Percentiles rank a stretch among this genome's conserved stretches.
phyloP scores from a whole-genome alignment of 2,329 filamentous ascomycete species.

The Xylariales sp. region DNA sequence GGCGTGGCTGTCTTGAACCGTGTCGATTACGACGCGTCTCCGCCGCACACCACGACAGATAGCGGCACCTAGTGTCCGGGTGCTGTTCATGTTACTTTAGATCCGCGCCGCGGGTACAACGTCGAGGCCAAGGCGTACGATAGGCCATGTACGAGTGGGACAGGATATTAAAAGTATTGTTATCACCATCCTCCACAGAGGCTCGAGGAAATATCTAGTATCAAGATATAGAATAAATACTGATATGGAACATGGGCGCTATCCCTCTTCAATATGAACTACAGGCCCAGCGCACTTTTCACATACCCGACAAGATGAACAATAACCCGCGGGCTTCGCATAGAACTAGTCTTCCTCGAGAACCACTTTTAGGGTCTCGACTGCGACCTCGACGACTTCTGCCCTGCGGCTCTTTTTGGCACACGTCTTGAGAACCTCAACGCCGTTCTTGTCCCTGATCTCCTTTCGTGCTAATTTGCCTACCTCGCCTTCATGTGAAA shows the following conservation, averaged over 20 bases:
- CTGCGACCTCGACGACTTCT: conserved; percentile 76
- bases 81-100: background rate
- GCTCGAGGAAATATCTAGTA: background rate
- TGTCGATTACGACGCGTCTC: conserved; percentile 54
- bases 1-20: conserved; percentile 73
- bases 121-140: background rate
- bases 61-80: background rate
- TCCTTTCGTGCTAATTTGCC: conserved; percentile 70
- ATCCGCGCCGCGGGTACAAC: background rate
- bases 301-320: background rate
- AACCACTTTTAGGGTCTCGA: conserved; percentile 78
- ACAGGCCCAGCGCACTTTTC: background rate
- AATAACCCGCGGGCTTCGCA: background rate
- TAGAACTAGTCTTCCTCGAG: conserved; percentile 55
- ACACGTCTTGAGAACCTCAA: conserved; percentile 75
- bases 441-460: conserved; percentile 70
- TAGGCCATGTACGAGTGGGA: background rate
- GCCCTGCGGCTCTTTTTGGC: conserved; percentile 75
- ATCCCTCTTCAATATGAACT: background rate
- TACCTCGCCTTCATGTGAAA: conserved; percentile 72
- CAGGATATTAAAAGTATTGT: background rate
- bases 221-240: background rate
- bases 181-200: background rate
- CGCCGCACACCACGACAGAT: background rate
- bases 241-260: background rate